Percentiles rank a stretch among this genome's conserved stretches.
Evolutionary conservation across 495 filamentous ascomycete species (phyloP).

Genomic region (Penicillium cataractarum): DNA sequence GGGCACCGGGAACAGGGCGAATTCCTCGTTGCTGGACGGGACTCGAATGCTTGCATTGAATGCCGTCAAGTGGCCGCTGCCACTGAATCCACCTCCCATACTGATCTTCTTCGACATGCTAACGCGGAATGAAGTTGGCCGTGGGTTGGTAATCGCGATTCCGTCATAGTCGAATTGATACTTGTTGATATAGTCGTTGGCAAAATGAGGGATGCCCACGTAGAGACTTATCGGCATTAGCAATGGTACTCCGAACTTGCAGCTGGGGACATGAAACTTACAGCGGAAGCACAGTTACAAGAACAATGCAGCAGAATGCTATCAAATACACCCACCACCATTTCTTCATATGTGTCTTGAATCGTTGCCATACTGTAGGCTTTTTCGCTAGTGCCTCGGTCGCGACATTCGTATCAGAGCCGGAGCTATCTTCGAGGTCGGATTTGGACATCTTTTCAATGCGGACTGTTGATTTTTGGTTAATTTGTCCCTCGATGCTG

Average conservation of each 20-base stretch:
- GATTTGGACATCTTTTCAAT: slow-evolving; percentile 27
- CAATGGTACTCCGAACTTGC: background rate
- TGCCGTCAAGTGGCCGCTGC: slow-evolving; percentile 30
- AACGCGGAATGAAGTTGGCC: slow-evolving; percentile 19
- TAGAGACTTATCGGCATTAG: slow-evolving; percentile 25
- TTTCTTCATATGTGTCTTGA: slow-evolving; percentile 34
- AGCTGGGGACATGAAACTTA: slow-evolving; percentile 9
- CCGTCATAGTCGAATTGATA: slow-evolving; percentile 31
- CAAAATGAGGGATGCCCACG: slow-evolving; percentile 35
- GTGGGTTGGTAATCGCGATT: slow-evolving; percentile 30
- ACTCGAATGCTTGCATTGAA: slow-evolving; percentile 32
- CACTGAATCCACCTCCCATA: slow-evolving; percentile 31
- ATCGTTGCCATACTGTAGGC: slow-evolving; percentile 30
- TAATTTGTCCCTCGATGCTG: background rate
- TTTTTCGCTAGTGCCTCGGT: slow-evolving; percentile 10
- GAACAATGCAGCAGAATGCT: slow-evolving; percentile 22
- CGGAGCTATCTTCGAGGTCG: slow-evolving; percentile 24
- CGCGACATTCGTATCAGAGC: slow-evolving; percentile 15
- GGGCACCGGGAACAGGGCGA: slow-evolving; percentile 30
- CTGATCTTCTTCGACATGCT: slow-evolving; percentile 22
- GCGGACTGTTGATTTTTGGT: background rate
- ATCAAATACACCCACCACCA: slow-evolving; percentile 39
- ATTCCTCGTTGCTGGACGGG: slow-evolving; percentile 20
- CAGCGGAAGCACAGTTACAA: slow-evolving; percentile 33
- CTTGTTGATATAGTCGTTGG: slow-evolving; percentile 34